Evolutionary conservation across 2,329 filamentous ascomycete genomes (phyloP).

Genomic region (Monosporascus sp.): DNA sequence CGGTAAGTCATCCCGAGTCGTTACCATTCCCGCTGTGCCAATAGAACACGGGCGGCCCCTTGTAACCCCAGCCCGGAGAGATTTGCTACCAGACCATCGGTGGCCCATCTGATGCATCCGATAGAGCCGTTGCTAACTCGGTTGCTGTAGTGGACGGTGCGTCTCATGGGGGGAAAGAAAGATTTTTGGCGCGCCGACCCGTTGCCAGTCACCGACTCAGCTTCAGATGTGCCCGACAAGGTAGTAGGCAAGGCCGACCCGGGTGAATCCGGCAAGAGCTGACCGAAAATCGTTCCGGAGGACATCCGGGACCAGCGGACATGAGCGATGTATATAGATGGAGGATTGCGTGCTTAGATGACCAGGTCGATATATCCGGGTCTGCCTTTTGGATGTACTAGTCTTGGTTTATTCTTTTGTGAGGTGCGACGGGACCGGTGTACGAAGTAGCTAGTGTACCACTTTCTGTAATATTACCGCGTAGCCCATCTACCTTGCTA

Average conservation of each 20-base stretch:
- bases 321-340: not conserved
- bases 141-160: slow-evolving; percentile 53
- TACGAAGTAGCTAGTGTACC: not conserved
- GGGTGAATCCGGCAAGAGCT: slow-evolving; percentile 2
- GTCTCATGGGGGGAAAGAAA: slow-evolving; percentile 61
- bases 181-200: slow-evolving; percentile 61
- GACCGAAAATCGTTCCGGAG: not conserved
- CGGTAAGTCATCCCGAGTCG: slow-evolving; percentile 16
- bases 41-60: too few relatives aligned
- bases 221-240: slow-evolving; percentile 12
- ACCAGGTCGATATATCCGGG: not conserved
- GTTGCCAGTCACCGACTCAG: slow-evolving; percentile 14
- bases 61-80: too few relatives aligned
- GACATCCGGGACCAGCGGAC: slow-evolving; percentile 4
- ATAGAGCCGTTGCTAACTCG: not conserved
- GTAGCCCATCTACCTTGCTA: not conserved
- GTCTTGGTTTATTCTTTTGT: not conserved
- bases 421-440: too few relatives aligned
- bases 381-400: not conserved
- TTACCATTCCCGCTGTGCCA: not conserved
- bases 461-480: not conserved
- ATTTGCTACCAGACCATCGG: too few relatives aligned
- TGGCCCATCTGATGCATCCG: too few relatives aligned
- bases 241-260: slow-evolving; percentile 5
- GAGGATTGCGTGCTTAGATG: too few relatives aligned